Conservation (phyloP, 768 basidiomycete genomes). For the Kwoniella dendrophila region DNA sequence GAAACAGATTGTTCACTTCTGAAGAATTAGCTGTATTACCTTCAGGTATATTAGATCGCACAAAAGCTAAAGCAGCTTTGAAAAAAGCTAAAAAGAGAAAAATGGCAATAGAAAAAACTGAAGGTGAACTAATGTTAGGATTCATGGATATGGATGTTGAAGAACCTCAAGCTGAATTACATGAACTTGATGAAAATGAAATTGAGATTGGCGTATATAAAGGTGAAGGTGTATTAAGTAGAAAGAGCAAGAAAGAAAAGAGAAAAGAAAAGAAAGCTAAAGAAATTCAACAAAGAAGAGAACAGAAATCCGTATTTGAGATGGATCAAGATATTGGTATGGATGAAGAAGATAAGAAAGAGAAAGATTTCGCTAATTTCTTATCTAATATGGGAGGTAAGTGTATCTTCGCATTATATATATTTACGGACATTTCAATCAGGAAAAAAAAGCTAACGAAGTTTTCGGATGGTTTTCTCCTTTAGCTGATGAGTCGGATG, state of each 20-base stretch:
- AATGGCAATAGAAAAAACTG: slow-evolving; percentile 32
- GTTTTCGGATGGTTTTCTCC: background rate
- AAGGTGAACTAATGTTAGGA: slow-evolving; percentile 43
- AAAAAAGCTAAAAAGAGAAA: slow-evolving; percentile 52
- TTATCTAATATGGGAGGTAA: slow-evolving; percentile 50
- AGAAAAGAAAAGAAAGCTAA: slow-evolving; percentile 45
- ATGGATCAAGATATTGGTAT: slow-evolving; percentile 57
- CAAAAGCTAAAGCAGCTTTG: slow-evolving; percentile 46
- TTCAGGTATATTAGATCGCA: slow-evolving; percentile 42
- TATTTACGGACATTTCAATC: too few relatives aligned
- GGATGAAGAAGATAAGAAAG: slow-evolving; percentile 49
- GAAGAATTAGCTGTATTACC: slow-evolving; percentile 52
- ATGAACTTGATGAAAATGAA: slow-evolving; percentile 28
- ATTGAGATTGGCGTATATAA: slow-evolving; percentile 51
- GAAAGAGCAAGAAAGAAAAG: slow-evolving; percentile 58
- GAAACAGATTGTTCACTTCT: slow-evolving; percentile 44
- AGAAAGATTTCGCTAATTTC: slow-evolving; percentile 50
- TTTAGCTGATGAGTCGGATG: slow-evolving; percentile 36
- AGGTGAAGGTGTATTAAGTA: slow-evolving; percentile 32
- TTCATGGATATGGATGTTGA: slow-evolving; percentile 54
- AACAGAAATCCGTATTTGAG: background rate
- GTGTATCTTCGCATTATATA: too few relatives aligned
- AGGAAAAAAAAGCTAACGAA: background rate
- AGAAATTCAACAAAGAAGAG: slow-evolving; percentile 21
- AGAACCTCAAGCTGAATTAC: slow-evolving; percentile 58